Evolutionary conservation across 495 filamentous ascomycete species (phyloP).

Genomic region (Aspergillus funiculosus): DNA sequence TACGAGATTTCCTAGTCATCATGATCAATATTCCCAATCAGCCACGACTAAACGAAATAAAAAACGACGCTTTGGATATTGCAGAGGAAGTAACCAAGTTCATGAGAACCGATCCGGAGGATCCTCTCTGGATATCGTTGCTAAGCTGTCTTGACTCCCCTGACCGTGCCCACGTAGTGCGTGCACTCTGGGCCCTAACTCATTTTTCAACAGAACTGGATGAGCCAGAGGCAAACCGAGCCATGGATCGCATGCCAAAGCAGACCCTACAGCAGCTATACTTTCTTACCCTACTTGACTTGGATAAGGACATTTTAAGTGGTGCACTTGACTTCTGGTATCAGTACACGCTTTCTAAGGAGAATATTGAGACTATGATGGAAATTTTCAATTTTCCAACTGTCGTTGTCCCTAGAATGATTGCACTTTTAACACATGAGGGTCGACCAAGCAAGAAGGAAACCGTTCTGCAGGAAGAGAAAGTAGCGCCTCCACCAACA

Average conservation of each 20-base stretch:
- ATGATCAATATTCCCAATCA: conserved; percentile 70
- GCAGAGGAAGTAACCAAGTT: conserved; percentile 85
- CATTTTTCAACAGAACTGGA: conserved; percentile 82
- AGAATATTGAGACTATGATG: conserved; percentile 74
- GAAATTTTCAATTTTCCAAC: conserved; percentile 57
- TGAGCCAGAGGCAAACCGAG: conserved; percentile 58
- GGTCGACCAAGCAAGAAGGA: conserved; percentile 42
- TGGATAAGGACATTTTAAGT: conserved; percentile 80
- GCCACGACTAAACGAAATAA: conserved; percentile 73
- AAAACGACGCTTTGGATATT: conserved; percentile 87
- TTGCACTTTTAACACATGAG: conserved; percentile 66
- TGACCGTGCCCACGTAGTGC: conserved; percentile 82
- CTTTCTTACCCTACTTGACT: conserved; percentile 73
- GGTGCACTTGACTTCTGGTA: conserved; percentile 92
- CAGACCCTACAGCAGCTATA: conserved; percentile 61
- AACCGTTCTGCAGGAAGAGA: conserved; percentile 42
- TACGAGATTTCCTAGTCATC: conserved; percentile 77
- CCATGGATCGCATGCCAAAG: conserved; percentile 63
- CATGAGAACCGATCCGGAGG: conserved; percentile 60
- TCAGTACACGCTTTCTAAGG: conserved; percentile 78
- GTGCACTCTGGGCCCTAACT: conserved; percentile 74
- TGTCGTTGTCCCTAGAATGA: conserved; percentile 65
- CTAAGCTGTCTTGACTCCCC: conserved; percentile 60
- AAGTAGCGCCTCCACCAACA: conserved; percentile 43
- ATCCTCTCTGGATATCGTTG: conserved; percentile 74